Conservation (phyloP, 192 early-diverging fungal species). For the Entomortierella beljakovae region DNA sequence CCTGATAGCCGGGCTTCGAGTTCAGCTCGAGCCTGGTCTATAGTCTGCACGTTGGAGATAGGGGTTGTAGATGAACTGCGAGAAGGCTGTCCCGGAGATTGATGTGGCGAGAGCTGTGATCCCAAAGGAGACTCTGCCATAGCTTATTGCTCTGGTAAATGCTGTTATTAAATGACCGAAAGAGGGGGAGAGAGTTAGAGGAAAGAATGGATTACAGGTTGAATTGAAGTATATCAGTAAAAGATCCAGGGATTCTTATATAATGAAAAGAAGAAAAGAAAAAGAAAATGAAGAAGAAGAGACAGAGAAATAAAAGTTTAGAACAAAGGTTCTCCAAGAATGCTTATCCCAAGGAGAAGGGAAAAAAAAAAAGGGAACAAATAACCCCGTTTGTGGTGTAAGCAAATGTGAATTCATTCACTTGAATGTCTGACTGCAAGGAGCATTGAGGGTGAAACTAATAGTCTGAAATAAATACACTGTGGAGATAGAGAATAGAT, state of each 20-base stretch:
- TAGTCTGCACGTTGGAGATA: constrained; percentile 22
- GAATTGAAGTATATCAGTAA: neutral
- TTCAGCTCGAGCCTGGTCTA: constrained; percentile 39
- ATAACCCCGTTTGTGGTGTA: neutral
- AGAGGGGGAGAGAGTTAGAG: neutral
- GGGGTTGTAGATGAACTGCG: constrained; percentile 7
- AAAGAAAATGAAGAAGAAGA: neutral
- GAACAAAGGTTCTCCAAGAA: neutral
- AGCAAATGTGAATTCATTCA: too few species aligned
- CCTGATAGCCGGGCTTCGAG: constrained; percentile 35
- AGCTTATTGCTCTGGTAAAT: neutral
- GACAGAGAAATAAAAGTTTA: neutral
- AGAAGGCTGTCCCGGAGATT: constrained; percentile 5
- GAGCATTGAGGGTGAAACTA: too few species aligned
- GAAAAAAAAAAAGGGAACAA: neutral
- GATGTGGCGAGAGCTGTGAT: constrained; percentile 18
- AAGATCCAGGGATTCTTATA: neutral
- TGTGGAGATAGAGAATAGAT: too few species aligned
- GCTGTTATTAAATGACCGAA: neutral
- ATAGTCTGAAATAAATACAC: too few species aligned
- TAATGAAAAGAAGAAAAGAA: neutral
- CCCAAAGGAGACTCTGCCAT: constrained; percentile 21
- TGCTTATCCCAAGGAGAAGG: neutral
- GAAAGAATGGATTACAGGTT: too few species aligned
- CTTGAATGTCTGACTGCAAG: too few species aligned